Conservation (phyloP, 208 protist species). For the Phytomonas sp. region DNA sequence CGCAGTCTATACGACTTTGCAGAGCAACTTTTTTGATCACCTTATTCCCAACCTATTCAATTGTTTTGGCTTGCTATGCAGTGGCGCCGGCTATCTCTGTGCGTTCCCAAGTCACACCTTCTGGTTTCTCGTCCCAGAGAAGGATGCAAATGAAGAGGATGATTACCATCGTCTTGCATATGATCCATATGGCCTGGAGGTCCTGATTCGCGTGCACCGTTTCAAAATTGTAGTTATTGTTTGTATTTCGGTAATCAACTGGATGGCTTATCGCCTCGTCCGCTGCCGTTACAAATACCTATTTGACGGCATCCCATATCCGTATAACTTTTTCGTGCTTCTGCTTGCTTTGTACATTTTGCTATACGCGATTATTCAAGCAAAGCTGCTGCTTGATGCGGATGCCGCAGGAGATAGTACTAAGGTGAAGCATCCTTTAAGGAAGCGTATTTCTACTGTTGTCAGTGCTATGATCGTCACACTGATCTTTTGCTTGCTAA, state of each 20-base stretch:
- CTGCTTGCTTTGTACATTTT: conserved; percentile 46
- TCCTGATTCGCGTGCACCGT: conserved; percentile 16
- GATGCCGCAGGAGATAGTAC: conserved; percentile 39
- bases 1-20: conserved; percentile 56
- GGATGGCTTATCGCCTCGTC: conserved; percentile 58
- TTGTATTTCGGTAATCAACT: conserved; percentile 26
- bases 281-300: conserved; percentile 72
- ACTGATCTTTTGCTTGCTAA: conserved; percentile 34
- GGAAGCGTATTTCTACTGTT: conserved; percentile 12
- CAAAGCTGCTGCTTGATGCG: conserved; percentile 44
- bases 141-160: neutral
- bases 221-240: conserved; percentile 31
- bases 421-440: conserved; percentile 11
- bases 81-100: conserved; percentile 53
- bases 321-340: conserved; percentile 53
- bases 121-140: conserved; percentile 54
- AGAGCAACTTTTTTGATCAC: conserved; percentile 57
- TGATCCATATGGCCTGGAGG: conserved; percentile 58
- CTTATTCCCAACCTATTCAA: conserved; percentile 52
- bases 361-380: conserved; percentile 37
- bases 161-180: conserved; percentile 37
- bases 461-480: conserved; percentile 26
- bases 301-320: conserved; percentile 60
- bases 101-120: conserved; percentile 33
- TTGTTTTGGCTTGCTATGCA: conserved; percentile 48